Evolutionary conservation across 805 yeast genomes (phyloP), one percentile per base, ranked within the genome.

Genomic region (Ogataea chonburiensis): DNA sequence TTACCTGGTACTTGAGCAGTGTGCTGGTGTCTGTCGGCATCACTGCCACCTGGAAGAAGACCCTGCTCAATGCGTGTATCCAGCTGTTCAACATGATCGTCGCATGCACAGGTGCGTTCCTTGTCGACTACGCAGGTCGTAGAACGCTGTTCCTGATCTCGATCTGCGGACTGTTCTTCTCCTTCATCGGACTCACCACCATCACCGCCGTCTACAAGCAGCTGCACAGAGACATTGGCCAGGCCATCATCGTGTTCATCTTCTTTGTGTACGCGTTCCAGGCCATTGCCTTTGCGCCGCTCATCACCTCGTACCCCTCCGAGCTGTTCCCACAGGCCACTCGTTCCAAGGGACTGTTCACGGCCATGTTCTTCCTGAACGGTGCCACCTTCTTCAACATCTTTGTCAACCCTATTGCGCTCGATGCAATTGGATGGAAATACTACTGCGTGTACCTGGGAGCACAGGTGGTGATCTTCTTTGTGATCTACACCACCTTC

Each of bases 21-120:
- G 80, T 75, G 12, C 63, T 76, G 45, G 51, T 58, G 40, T 67
- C 76, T 17, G 73, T 76, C 52, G 80, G 81, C 40, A 70, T 75
- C 48, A 71, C 72, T 30, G 63, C 61, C n/a, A 58, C 64, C 17
- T 56, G 56, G 31, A 55, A 59, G 37, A 75, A 75, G 55, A 64
- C 74, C 37, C 53, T 68, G 33, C 66, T 74, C 52, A 75, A 75
- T 52, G 79, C 74, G 38, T 68, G 70, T 41, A 64, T 73, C 44
- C 68, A 65, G 67, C 56, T 70, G 40, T 73, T 63, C 55, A 71
- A 72, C 60, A 66, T 67, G 37, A 54, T 58, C 32, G 46, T 58
- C 27, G 58, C 66, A 10, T 42, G 60, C 21, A 40, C 54, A 5
- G 57, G 61, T 37, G 57, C 63, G 18, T 42, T 55, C 35, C 43